A percentile compares a stretch with the other conserved stretches of the same genome.
phyloP scores from a whole-genome alignment of 768 basidiomycete species.

The Amanita phalloides region DNA sequence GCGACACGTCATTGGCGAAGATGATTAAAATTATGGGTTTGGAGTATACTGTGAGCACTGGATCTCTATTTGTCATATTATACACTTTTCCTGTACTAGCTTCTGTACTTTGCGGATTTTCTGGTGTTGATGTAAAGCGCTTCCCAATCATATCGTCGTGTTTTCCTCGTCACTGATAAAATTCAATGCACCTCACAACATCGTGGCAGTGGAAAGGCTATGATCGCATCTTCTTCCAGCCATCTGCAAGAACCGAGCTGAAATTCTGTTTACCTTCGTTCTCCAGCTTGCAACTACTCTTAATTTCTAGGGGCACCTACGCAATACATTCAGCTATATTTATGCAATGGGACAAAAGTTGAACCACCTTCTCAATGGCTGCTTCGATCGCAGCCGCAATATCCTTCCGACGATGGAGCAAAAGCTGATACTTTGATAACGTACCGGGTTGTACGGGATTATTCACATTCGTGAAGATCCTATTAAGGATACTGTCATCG shows the following conservation, averaged over 20 bases:
- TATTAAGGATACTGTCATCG: background rate
- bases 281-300: background rate
- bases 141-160: background rate
- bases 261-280: background rate
- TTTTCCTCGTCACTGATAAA: background rate
- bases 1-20: conserved; percentile 20
- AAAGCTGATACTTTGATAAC: background rate
- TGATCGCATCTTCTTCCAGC: background rate
- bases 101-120: background rate
- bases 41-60: background rate
- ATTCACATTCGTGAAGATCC: background rate
- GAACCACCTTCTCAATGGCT: background rate
- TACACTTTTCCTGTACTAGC: background rate
- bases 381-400: background rate
- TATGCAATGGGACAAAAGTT: background rate
- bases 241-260: background rate
- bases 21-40: conserved; percentile 11
- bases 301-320: background rate
- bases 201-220: too few species aligned
- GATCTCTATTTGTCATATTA: background rate
- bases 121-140: too few species aligned
- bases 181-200: background rate
- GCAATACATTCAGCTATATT: background rate
- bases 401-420: background rate
- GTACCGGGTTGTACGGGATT: background rate